phyloP scores from a whole-genome alignment of 169 alveolate genomes.

The Plasmodium adleri region DNA sequence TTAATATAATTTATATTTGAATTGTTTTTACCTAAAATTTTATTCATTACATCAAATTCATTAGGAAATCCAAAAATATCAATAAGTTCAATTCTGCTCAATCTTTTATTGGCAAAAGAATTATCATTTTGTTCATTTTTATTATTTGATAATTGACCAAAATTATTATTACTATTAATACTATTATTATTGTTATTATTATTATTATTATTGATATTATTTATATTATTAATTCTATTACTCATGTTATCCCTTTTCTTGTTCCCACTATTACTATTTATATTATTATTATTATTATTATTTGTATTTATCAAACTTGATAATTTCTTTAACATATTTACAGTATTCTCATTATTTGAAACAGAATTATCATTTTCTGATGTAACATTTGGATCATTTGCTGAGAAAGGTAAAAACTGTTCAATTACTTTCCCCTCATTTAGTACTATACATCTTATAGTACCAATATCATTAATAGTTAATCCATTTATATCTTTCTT shows the following conservation, averaged over 20 bases:
- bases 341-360: constrained; percentile 30
- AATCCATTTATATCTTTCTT: constrained; percentile 74
- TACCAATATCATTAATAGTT: constrained; percentile 68
- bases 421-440: constrained; percentile 71
- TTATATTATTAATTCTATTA: constrained; percentile 30
- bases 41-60: constrained; percentile 85
- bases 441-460: constrained; percentile 66
- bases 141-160: not conserved
- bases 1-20: constrained; percentile 85
- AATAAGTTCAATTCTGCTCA: constrained; percentile 86
- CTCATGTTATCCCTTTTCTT: constrained; percentile 31
- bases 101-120: constrained; percentile 59
- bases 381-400: constrained; percentile 35
- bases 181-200: not conserved
- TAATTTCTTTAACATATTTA: constrained; percentile 51
- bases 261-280: not conserved
- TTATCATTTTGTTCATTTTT: constrained; percentile 39
- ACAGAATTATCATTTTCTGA: constrained; percentile 3
- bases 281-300: not conserved
- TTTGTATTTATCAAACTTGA: constrained; percentile 35
- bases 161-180: not conserved
- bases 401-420: constrained; percentile 73
- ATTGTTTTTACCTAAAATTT: constrained; percentile 85
- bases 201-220: constrained; percentile 9
- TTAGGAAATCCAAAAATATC: constrained; percentile 88